Evolutionary conservation across 805 yeast species (phyloP).

Genomic region (Candida maesae): DNA sequence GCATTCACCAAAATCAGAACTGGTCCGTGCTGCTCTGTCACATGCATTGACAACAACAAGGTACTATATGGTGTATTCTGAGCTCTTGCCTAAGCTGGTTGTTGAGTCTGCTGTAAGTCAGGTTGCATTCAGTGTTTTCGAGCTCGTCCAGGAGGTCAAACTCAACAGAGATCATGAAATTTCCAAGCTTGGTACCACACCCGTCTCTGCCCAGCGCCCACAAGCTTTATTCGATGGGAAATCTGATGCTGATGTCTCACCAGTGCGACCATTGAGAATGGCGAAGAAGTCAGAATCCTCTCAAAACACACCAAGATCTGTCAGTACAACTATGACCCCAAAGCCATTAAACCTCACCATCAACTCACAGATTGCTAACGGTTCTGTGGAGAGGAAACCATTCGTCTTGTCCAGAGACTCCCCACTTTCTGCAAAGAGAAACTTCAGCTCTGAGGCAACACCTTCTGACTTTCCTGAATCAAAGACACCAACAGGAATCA

Average conservation of each 20-base stretch:
- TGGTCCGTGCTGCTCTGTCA: conserved; percentile 63
- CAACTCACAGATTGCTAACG: conserved; percentile 18
- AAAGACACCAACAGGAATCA: not conserved
- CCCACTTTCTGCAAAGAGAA: conserved; percentile 2
- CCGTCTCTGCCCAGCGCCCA: conserved; percentile 3
- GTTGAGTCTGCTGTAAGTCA: conserved; percentile 77
- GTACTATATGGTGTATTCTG: conserved; percentile 60
- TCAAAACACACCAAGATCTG: not conserved
- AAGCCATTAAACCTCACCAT: conserved; percentile 20
- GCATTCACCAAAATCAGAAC: conserved; percentile 38
- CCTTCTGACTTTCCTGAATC: not conserved
- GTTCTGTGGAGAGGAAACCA: conserved; percentile 4
- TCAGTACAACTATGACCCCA: conserved; percentile 15
- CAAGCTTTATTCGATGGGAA: not conserved
- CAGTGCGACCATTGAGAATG: conserved; percentile 68
- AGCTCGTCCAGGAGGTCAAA: conserved; percentile 52
- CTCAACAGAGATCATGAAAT: conserved; percentile 25
- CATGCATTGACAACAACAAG: conserved; percentile 75
- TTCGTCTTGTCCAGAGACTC: not conserved
- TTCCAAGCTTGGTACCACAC: not conserved
- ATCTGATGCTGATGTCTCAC: conserved; percentile 30
- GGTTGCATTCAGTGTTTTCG: conserved; percentile 61
- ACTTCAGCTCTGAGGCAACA: not conserved
- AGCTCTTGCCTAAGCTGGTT: conserved; percentile 64
- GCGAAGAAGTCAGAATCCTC: conserved; percentile 45